Evolutionary conservation across 202 grass and related monocot species (phyloP).

Genomic region (Sporobolus alterniflorus): DNA sequence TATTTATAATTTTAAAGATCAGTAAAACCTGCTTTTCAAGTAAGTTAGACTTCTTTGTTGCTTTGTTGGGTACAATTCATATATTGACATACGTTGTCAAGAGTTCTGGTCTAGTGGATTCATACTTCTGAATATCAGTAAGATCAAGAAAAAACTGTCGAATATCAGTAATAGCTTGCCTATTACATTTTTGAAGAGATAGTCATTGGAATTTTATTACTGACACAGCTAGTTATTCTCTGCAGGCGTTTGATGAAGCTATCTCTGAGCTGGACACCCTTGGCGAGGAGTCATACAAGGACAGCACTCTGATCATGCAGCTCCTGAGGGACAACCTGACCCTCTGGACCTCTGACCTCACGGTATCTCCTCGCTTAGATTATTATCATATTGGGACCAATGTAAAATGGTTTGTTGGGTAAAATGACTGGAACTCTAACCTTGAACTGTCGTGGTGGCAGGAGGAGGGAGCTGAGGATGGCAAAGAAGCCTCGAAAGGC

Average conservation of each 20-base stretch:
- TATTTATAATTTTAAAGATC: not conserved
- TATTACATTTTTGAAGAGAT: not conserved
- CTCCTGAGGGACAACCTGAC: slow-evolving; percentile 93
- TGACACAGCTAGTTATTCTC: not conserved
- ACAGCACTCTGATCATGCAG: slow-evolving; percentile 96
- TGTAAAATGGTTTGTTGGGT: not conserved
- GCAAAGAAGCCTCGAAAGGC: slow-evolving; percentile 61
- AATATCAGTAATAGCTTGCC: no score
- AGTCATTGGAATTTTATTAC: no score
- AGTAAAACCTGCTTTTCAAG: not conserved
- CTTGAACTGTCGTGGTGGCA: slow-evolving; percentile 27
- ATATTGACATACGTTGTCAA: no score
- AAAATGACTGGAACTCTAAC: not conserved
- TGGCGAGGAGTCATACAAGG: slow-evolving; percentile 93
- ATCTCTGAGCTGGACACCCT: slow-evolving; percentile 90
- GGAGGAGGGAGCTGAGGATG: slow-evolving; percentile 69
- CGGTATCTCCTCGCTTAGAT: slow-evolving; percentile 40
- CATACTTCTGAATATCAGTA: not conserved
- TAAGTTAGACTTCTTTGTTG: no score
- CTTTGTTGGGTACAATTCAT: no score
- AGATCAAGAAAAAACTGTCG: no score
- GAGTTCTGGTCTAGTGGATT: not conserved
- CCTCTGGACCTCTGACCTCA: slow-evolving; percentile 90
- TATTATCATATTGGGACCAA: no score
- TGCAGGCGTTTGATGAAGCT: slow-evolving; percentile 90